Percentiles rank a stretch among this genome's conserved stretches.
phyloP scores from a whole-genome alignment of 768 basidiomycete genomes.

The Pisolithus tinctorius region DNA sequence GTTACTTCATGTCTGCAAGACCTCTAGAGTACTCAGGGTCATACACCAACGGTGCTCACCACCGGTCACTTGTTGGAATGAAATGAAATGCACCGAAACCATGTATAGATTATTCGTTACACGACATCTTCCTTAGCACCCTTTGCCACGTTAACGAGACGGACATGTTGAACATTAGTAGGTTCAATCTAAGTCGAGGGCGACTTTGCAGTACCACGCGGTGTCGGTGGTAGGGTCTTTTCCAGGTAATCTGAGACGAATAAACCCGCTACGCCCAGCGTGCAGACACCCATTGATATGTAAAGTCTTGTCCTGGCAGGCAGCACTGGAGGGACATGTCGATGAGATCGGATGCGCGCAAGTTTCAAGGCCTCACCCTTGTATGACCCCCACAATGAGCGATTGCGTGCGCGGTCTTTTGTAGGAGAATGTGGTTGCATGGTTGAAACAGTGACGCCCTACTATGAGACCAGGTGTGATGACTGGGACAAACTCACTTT shows the following conservation, averaged over 20 bases:
- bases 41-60: no score
- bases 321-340: slow-evolving; percentile 34
- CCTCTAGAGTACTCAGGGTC: no score
- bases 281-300: slow-evolving; percentile 43
- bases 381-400: slow-evolving; percentile 39
- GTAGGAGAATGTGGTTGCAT: background rate
- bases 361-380: slow-evolving; percentile 24
- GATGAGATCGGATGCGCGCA: slow-evolving; percentile 1
- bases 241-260: slow-evolving; percentile 47
- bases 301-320: slow-evolving; percentile 47
- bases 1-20: no score
- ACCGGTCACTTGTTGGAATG: no score
- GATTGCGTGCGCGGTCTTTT: slow-evolving; percentile 4
- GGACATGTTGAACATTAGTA: no score
- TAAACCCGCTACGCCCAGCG: slow-evolving; percentile 41
- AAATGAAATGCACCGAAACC: no score
- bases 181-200: background rate
- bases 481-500: no score
- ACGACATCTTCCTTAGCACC: no score
- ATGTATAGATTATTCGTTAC: no score
- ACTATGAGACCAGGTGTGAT: no score
- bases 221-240: slow-evolving; percentile 26
- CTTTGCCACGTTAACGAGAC: no score
- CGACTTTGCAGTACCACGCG: background rate
- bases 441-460: background rate